phyloP scores from a whole-genome alignment of 768 basidiomycete species.

The Suillus subaureus region DNA sequence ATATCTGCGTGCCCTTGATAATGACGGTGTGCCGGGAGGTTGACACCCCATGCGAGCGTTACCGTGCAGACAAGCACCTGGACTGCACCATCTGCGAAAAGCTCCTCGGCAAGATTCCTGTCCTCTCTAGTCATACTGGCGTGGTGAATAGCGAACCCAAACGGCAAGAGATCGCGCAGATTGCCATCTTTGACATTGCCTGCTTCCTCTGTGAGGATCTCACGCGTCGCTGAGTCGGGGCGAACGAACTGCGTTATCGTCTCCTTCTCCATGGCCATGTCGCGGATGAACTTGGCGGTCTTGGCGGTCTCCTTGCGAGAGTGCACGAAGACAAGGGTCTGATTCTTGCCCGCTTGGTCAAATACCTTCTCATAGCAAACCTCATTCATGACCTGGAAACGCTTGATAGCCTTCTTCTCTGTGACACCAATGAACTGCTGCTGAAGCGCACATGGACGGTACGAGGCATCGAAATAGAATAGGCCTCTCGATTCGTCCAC shows the following conservation, averaged over 20 bases:
- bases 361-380: conserved; percentile 99
- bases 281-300: conserved; percentile 91
- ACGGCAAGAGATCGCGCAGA: conserved; percentile 87
- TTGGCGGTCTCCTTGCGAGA: conserved; percentile 98
- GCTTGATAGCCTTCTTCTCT: conserved; percentile 99
- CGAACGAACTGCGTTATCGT: conserved; percentile 96
- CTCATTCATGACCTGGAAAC: conserved; percentile 97
- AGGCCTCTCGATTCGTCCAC: conserved; percentile 91
- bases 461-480: conserved; percentile 96
- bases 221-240: conserved; percentile 87
- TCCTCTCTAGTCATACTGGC: conserved; percentile 95
- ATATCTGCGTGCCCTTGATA: conserved; percentile 99
- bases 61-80: conserved; percentile 97
- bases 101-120: conserved; percentile 88
- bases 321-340: conserved; percentile 96
- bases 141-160: conserved; percentile 97
- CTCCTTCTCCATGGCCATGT: conserved; percentile 95
- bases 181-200: conserved; percentile 81
- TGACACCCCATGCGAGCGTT: conserved; percentile 99
- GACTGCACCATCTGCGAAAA: conserved; percentile 89
- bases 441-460: conserved; percentile 91
- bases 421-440: conserved; percentile 98
- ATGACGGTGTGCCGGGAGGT: conserved; percentile 94
- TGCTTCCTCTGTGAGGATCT: conserved; percentile 86
- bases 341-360: conserved; percentile 88